Percentiles rank a stretch among this genome's conserved stretches.
Evolutionary conservation across 1,284 basidiomycete genomes (phyloP).

Genomic region (Takashimella tepidaria): DNA sequence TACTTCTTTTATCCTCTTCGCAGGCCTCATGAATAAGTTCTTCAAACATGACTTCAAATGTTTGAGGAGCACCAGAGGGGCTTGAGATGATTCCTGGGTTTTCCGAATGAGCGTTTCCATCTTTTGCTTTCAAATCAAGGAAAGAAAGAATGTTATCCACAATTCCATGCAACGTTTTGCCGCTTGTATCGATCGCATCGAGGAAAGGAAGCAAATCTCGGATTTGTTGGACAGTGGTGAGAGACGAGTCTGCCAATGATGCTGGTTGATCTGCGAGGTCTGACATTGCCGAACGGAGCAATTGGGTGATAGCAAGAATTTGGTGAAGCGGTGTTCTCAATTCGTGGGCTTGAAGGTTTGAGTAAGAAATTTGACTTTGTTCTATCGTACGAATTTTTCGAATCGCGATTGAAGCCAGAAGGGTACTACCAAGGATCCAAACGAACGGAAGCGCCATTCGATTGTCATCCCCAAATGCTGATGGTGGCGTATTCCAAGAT

Average conservation of each 20-base stretch:
- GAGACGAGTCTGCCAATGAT: slow-evolving; percentile 3
- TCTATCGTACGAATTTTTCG: slow-evolving; percentile 35
- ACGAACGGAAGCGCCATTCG: slow-evolving; percentile 33
- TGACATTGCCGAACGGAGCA: slow-evolving; percentile 36
- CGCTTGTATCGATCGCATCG: slow-evolving; percentile 44
- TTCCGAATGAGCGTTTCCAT: slow-evolving; percentile 19
- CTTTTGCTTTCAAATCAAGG: slow-evolving; percentile 34
- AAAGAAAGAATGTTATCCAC: slow-evolving; percentile 46
- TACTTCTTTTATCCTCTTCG: slow-evolving; percentile 28
- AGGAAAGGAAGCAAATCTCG: slow-evolving; percentile 38
- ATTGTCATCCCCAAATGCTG: slow-evolving; percentile 29
- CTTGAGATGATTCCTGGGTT: slow-evolving; percentile 4
- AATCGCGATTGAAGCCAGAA: slow-evolving; percentile 35
- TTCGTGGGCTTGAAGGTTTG: slow-evolving; percentile 44
- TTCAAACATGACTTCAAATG: slow-evolving; percentile 37
- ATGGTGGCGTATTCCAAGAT: slow-evolving; percentile 33
- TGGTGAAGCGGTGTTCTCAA: slow-evolving; percentile 46
- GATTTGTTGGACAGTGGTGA: slow-evolving; percentile 32
- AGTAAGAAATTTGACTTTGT: slow-evolving; percentile 41
- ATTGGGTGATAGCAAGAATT: slow-evolving; percentile 43
- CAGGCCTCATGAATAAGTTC: slow-evolving; percentile 36
- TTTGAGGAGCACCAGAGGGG: slow-evolving; percentile 17
- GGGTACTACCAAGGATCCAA: slow-evolving; percentile 36
- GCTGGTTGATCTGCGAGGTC: slow-evolving; percentile 32
- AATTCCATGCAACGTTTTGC: slow-evolving; percentile 42